Conservation (phyloP, 164 flowering plant species). For the Stephania yunnanensis region DNA sequence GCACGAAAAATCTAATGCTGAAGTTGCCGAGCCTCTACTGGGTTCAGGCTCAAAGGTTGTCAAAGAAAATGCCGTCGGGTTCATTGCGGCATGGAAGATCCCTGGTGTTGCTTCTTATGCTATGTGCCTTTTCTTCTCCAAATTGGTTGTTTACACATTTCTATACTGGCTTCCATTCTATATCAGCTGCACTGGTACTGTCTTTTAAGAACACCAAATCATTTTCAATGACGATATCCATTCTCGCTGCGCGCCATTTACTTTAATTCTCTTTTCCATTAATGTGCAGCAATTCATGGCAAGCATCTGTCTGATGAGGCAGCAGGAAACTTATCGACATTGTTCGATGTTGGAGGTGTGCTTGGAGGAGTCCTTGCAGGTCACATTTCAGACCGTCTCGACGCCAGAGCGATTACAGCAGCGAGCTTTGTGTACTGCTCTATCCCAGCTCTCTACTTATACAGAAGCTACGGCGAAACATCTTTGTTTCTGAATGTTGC, state of each 20-base stretch:
- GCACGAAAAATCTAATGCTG: conserved; percentile 34
- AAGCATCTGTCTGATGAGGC: conserved; percentile 48
- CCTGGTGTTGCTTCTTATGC: conserved; percentile 95
- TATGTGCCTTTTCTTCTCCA: conserved; percentile 86
- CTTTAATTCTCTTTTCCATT: not conserved
- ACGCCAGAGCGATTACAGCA: conserved; percentile 78
- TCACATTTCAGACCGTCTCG: conserved; percentile 65
- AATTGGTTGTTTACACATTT: conserved; percentile 89
- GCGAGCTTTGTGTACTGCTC: conserved; percentile 74
- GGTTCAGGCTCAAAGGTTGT: conserved; percentile 7
- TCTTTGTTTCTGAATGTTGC: conserved; percentile 40
- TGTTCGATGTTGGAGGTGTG: conserved; percentile 80
- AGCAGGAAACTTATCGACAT: conserved; percentile 66
- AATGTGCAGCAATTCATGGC: conserved; percentile 60
- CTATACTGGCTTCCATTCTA: conserved; percentile 98
- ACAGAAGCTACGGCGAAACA: conserved; percentile 53
- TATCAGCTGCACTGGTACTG: conserved; percentile 78
- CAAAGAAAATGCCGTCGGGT: conserved; percentile 55
- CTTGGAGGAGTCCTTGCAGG: conserved; percentile 78
- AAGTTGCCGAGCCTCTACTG: conserved; percentile 43
- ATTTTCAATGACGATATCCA: not conserved
- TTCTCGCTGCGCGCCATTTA: not conserved
- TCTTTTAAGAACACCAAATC: not conserved
- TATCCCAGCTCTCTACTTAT: conserved; percentile 64
- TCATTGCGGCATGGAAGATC: conserved; percentile 86